Percentiles rank a stretch among this genome's conserved stretches.
Conservation (phyloP, 2,329 filamentous ascomycete species). For the Blumeria hordei region DNA sequence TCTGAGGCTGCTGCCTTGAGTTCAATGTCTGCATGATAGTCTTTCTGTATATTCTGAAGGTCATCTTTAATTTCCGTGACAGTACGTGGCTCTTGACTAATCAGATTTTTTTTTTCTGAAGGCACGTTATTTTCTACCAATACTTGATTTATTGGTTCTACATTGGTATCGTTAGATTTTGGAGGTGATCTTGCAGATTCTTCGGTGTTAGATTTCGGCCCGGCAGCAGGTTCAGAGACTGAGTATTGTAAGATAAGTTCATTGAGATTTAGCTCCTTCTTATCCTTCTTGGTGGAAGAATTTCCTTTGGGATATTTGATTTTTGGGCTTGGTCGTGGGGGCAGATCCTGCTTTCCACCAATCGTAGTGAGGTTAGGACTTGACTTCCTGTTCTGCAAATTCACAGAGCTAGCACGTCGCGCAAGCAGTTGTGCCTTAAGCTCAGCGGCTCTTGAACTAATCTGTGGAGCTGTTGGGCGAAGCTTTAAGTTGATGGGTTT, state of each 20-base stretch:
- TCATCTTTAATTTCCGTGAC: constrained; percentile 3
- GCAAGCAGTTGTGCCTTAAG: constrained; percentile 14
- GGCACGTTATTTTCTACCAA: background rate
- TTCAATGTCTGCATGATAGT: constrained; percentile 2
- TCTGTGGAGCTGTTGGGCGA: constrained; percentile 8
- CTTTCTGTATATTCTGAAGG: constrained; percentile 4
- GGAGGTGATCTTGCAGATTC: background rate
- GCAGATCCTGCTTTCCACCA: background rate
- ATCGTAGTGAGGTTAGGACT: constrained; percentile 1
- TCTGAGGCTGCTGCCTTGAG: constrained; percentile 7
- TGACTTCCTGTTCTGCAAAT: constrained; percentile 6
- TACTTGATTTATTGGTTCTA: constrained; percentile 2
- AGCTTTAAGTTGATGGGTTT: constrained; percentile 4
- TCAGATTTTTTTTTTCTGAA: constrained; percentile 7
- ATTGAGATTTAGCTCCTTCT: constrained; percentile 8
- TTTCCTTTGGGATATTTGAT: constrained; percentile 7
- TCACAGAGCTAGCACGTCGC: constrained; percentile 7
- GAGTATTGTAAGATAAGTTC: constrained; percentile 12
- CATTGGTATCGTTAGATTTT: background rate
- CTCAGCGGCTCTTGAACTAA: constrained; percentile 13
- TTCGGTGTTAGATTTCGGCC: constrained; percentile 6
- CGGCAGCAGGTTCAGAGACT: constrained; percentile 5
- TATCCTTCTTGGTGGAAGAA: constrained; percentile 5
- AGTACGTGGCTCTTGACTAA: constrained; percentile 8
- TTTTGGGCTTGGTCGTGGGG: constrained; percentile 4